Conservation (phyloP, 2,329 filamentous ascomycete genomes). For the Pseudocercospora crystallina region DNA sequence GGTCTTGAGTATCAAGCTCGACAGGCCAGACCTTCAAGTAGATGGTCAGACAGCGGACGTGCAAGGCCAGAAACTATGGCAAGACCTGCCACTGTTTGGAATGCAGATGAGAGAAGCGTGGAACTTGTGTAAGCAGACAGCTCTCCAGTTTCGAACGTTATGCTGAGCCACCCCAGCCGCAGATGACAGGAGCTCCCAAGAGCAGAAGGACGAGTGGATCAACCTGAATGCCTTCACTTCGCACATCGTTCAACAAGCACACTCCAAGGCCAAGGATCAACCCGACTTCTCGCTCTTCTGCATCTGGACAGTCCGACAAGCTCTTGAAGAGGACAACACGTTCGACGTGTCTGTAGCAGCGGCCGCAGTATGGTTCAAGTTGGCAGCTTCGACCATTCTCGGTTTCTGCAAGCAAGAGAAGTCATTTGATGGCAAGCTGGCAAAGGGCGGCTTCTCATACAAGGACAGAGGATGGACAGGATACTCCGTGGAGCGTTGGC, state of each 20-base stretch:
- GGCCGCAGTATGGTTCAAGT: conserved; percentile 33
- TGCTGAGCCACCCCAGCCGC: conserved; percentile 18
- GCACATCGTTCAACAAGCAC: conserved; percentile 24
- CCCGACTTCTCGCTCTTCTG: conserved; percentile 32
- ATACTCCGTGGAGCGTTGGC: conserved; percentile 30
- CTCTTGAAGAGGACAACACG: conserved; percentile 30
- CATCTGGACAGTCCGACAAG: conserved; percentile 33
- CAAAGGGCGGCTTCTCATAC: conserved; percentile 27
- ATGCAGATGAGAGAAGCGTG: conserved; percentile 33
- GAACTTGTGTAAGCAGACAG: conserved; percentile 26
- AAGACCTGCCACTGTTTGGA: conserved; percentile 32
- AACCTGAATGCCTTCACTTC: conserved; percentile 35
- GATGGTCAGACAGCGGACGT: conserved; percentile 24
- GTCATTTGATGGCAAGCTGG: conserved; percentile 32
- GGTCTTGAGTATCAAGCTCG: neutral
- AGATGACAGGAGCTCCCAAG: conserved; percentile 19
- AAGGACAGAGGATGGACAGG: conserved; percentile 30
- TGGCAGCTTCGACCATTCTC: conserved; percentile 27
- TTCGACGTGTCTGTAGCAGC: conserved; percentile 26
- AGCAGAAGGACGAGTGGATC: conserved; percentile 27
- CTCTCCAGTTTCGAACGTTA: no score
- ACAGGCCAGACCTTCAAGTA: conserved; percentile 19
- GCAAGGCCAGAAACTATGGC: conserved; percentile 29
- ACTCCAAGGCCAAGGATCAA: conserved; percentile 17
- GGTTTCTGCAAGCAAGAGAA: conserved; percentile 26